Evolutionary conservation across 2,329 filamentous ascomycete genomes (phyloP).

Genomic region (Phialocephala subalpina): DNA sequence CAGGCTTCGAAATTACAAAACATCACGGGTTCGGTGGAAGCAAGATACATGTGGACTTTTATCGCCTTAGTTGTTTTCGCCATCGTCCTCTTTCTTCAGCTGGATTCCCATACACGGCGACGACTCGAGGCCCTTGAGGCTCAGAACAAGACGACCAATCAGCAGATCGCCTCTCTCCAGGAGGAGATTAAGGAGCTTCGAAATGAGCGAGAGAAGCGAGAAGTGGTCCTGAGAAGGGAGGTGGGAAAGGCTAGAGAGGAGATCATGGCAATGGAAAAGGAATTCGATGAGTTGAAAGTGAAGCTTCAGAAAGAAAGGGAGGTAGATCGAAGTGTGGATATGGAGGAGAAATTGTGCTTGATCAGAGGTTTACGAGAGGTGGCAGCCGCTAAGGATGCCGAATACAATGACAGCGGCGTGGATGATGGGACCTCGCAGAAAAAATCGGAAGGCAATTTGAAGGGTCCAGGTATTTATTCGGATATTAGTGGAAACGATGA

Average conservation of each 20-base stretch:
- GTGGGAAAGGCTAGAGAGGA: constrained; percentile 3
- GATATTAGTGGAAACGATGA: too few species aligned
- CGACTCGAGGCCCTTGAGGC: neutral
- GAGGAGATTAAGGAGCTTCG: neutral
- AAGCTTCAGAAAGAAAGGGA: neutral
- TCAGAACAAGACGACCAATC: neutral
- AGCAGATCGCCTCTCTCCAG: neutral
- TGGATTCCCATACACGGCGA: neutral
- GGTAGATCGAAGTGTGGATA: constrained; percentile 4
- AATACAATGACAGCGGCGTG: neutral
- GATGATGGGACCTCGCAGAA: neutral
- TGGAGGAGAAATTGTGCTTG: constrained; percentile 18
- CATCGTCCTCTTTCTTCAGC: neutral
- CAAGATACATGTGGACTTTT: neutral
- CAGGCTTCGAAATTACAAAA: too few species aligned
- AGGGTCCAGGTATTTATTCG: neutral
- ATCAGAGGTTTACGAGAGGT: constrained; percentile 10
- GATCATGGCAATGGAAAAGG: neutral
- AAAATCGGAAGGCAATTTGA: neutral
- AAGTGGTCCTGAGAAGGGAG: constrained; percentile 8
- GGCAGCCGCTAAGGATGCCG: neutral
- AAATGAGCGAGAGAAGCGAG: neutral
- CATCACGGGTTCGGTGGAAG: neutral
- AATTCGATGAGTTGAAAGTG: neutral
- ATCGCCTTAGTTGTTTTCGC: neutral